Conservation (phyloP, 2,329 filamentous ascomycete genomes). For the Fusarium pseudocircinatum region DNA sequence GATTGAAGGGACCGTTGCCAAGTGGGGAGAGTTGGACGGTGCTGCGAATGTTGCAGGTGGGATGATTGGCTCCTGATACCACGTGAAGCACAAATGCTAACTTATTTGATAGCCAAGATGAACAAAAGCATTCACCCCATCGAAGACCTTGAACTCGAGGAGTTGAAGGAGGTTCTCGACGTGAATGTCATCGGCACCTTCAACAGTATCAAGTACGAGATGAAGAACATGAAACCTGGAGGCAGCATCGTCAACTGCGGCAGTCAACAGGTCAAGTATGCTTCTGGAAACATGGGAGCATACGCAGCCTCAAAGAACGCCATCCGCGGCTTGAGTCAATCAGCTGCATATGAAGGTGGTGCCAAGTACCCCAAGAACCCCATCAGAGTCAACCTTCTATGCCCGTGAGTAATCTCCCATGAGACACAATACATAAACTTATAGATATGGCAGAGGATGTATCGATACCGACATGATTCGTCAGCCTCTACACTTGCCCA, state of each 20-base stretch:
- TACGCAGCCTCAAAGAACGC: conserved; percentile 49
- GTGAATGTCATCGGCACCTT: conserved; percentile 43
- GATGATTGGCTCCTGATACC: background rate
- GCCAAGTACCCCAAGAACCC: conserved; percentile 40
- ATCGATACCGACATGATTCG: conserved; percentile 45
- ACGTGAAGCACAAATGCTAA: background rate
- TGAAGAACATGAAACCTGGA: conserved; percentile 50
- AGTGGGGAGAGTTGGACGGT: conserved; percentile 48
- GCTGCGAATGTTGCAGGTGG: conserved; percentile 52
- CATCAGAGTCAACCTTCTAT: conserved; percentile 37
- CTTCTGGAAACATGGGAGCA: conserved; percentile 47
- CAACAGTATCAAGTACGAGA: conserved; percentile 42
- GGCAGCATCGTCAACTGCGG: conserved; percentile 61
- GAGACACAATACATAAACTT: rapidly evolving
- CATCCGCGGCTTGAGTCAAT: conserved; percentile 41
- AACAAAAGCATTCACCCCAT: conserved; percentile 41
- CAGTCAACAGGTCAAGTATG: conserved; percentile 55
- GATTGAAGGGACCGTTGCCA: conserved; percentile 46
- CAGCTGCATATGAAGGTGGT: conserved; percentile 43
- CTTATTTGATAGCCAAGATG: conserved; percentile 30
- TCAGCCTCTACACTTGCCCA: conserved; percentile 40
- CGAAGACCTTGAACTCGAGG: conserved; percentile 37
- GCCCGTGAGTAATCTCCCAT: conserved; percentile 22
- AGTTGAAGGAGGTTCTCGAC: conserved; percentile 37
- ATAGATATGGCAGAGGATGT: conserved; percentile 24